Base-by-base conservation (phyloP, 2,329 filamentous ascomycete species). In the Aureobasidium uvarum region DNA sequence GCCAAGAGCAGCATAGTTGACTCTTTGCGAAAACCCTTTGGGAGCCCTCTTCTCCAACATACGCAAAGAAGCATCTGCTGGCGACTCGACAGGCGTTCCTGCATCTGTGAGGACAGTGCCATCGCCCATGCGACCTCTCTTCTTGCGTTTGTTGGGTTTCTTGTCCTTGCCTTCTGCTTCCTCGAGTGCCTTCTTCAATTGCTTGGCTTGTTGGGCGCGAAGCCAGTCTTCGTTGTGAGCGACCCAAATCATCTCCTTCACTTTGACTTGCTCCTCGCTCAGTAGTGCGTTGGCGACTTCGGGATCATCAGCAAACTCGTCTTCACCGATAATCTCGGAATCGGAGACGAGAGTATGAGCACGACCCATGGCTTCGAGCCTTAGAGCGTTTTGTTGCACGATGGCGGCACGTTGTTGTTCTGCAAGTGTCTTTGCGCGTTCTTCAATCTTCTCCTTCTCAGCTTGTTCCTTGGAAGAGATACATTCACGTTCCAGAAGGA, bases 191-290 rank as follows among this genome's bases (percentile, higher is more conserved):
- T 87, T 85, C 45, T 89, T 85, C 65, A 96, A 89, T 7, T 89
- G 83, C 76, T 95, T 96, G 67, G 90, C 87, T 73, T 97, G 92
- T 73, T 96, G 89, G 56, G 87, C 85, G 10, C 94, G 90, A 45
- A 99, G 82, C 85, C 93, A 99, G 70, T 96, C 92, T 74, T 95
- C 92, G 77, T 99, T 98, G 74, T 93, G 88, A 67, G 94, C 93
- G 50, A 96, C 87, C 95, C 95, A 99, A 62, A 98, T 90, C 67
- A 87, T 86, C 76, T 97, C 93, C 76, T 97, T 98, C 73, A 92
- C 86, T 39, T 85, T 85, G 2, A 88, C 85, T 77, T 98, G 93
- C 3, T 86, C 85, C 1, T 88, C 84, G 0, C 84, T 85, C 5
- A 98, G 82, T 41, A 92, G 77, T 73, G 93, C 96, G 71, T 90